Evolutionary conservation across 2,329 filamentous ascomycete species (phyloP).

Genomic region (Metarhizium robertsii): DNA sequence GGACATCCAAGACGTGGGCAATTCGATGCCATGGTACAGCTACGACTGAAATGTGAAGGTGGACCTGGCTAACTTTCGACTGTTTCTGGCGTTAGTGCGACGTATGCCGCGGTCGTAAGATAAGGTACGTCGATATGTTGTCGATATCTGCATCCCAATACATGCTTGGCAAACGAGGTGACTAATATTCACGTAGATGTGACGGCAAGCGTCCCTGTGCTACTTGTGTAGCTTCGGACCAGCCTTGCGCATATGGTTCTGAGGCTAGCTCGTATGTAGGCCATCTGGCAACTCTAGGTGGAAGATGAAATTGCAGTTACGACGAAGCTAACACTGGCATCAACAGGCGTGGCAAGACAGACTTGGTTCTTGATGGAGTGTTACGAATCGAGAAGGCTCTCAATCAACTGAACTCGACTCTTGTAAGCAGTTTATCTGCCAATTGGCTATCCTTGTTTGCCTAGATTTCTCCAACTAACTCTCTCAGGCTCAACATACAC

Average conservation of each 20-base stretch:
- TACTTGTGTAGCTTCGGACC: conserved; percentile 25
- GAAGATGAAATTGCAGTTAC: not conserved
- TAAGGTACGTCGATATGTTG: conserved; percentile 23
- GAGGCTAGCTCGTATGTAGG: conserved; percentile 32
- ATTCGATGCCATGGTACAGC: no score
- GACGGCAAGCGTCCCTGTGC: conserved; percentile 37
- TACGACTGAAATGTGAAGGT: no score
- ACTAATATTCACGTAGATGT: conserved; percentile 25
- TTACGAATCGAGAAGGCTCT: conserved; percentile 37
- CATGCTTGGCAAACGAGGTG: not conserved
- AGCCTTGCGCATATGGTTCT: conserved; percentile 31
- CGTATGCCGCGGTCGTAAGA: conserved; percentile 36
- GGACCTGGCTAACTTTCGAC: no score
- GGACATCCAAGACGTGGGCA: conserved; percentile 3
- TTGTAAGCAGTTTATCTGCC: conserved; percentile 20
- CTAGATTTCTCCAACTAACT: not conserved
- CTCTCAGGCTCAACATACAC: conserved; percentile 1
- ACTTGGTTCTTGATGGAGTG: conserved; percentile 41
- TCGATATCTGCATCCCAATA: not conserved
- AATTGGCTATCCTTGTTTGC: no score
- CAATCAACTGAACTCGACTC: conserved; percentile 31
- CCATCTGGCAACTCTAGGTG: no score
- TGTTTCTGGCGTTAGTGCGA: conserved; percentile 28
- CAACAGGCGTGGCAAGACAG: conserved; percentile 33
- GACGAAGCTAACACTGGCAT: not conserved